Conservation (phyloP, 306 rosid genomes). For the Begonia masoniana region DNA sequence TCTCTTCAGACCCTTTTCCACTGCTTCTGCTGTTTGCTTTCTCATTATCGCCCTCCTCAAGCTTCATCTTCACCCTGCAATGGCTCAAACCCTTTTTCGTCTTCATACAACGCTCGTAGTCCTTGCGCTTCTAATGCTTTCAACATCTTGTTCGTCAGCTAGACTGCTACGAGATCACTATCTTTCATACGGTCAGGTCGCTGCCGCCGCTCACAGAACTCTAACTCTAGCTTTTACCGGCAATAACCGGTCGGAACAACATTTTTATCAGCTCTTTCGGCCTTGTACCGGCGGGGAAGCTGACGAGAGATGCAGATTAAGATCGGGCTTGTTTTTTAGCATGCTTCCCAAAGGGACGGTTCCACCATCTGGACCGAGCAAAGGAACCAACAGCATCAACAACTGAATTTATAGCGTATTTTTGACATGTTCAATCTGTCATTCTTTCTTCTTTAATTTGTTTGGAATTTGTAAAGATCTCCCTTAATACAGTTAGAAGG, state of each 20-base stretch:
- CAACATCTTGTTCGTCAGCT: background rate
- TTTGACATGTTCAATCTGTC: background rate
- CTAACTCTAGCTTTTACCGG: constrained; percentile 22
- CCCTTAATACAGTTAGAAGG: too few relatives aligned
- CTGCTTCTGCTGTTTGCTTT: background rate
- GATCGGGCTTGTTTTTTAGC: constrained; percentile 21
- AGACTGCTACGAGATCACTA: background rate
- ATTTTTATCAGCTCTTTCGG: background rate
- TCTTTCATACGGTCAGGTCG: background rate
- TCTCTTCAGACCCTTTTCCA: background rate
- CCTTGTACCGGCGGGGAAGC: constrained; percentile 5
- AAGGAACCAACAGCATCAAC: constrained; percentile 31
- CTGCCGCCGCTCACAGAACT: background rate
- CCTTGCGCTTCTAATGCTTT: background rate
- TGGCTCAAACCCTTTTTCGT: background rate
- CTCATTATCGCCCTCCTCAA: background rate
- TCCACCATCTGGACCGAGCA: constrained; percentile 62
- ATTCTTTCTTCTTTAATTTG: background rate
- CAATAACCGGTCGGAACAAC: background rate
- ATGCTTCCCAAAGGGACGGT: constrained; percentile 57
- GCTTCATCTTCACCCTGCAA: background rate
- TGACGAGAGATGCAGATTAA: constrained; percentile 20
- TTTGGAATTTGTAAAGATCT: too few relatives aligned
- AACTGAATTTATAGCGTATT: constrained; percentile 17
- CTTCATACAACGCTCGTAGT: background rate